Evolutionary conservation across 176 grass and related monocot genomes (phyloP), one percentile per base, ranked within the genome.

Genomic region (Hyparrhenia diplandra): DNA sequence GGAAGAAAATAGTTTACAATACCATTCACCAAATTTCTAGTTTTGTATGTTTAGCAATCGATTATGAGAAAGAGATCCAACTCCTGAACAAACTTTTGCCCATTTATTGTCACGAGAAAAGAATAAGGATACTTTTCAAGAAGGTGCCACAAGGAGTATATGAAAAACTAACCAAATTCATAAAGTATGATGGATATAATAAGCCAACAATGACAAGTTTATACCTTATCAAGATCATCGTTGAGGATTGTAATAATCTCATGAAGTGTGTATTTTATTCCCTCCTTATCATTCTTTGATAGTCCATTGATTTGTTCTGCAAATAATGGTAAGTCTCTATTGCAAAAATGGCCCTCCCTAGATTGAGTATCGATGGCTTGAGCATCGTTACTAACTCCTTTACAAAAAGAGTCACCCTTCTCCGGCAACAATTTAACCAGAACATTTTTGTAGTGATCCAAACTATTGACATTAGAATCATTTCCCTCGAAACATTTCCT

Each of bases 221-320:
- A 54, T 86, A 86, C 78, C 85, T 86, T 29, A 36, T 86, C 78
- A 11, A 69, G 61, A 13, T 81, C 62, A 16, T 59, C 39, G 6
- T 21, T 60, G 14, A 81, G 37, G 27, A 29, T 36, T 45, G 62
- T 61, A 81, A 47, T 64, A 75, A 49, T 31, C 21, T 75, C 78
- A 37, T 75, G 71, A 74, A 86, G 37, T 36, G 18, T 64, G 57
- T 28, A 10, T n/a, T 86, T 81, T 60, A 86, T 69, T 69, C 21
- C 74, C 36, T 86, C 63, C 36, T 39, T 81, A 34, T 81, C n/a
- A 31, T 42, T 68, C 40, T 75, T 34, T 2, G 62, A 36, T 14
- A 86, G 77, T 28, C 47, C 71, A 73, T 21, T 46, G 30, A 80
- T 80, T 67, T 55, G 4, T 59, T 80, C 60, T 1, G 10, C 14